These are phyloP conservation scores for Erucastrum elatum DNA, from an alignment of 345 rosid species.

Conservation along the genomic window DNA sequence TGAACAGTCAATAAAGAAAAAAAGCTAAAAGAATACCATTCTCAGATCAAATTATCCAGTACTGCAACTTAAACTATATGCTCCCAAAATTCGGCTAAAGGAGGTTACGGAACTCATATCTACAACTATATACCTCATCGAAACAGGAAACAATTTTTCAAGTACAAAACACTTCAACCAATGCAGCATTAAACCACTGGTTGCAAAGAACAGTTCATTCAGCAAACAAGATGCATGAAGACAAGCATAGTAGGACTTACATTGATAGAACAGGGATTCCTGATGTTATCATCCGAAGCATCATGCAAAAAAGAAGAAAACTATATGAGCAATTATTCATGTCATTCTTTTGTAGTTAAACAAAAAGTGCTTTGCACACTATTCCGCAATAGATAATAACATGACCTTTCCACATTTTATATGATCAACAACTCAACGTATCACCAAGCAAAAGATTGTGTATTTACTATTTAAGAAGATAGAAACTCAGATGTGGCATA, in stretches of 20 bases:
- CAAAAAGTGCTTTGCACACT: conserved; percentile 4
- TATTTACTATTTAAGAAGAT: neutral
- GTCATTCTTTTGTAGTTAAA: conserved; percentile 1
- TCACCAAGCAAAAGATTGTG: neutral
- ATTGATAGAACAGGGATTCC: conserved; percentile 96
- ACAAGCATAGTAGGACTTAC: conserved; percentile 57
- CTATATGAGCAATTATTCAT: conserved; percentile 17
- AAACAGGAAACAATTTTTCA: conserved; percentile 6
- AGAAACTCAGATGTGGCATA: neutral
- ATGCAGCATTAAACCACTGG: conserved; percentile 20
- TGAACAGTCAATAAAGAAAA: conserved; percentile 8
- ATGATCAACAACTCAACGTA: conserved; percentile 1
- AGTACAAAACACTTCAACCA: neutral
- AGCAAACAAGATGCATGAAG: conserved; percentile 24
- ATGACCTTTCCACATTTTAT: conserved; percentile 12
- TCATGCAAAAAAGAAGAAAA: conserved; percentile 41
- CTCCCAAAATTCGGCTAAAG: neutral
- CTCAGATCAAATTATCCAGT: neutral
- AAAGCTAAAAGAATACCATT: neutral
- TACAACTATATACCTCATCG: conserved; percentile 9
- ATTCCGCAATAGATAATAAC: neutral
- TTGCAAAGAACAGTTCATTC: conserved; percentile 8
- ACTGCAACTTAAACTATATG: neutral
- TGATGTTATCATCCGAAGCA: conserved; percentile 55
- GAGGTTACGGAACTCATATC: neutral